Conservation (phyloP, 441 rosid genomes). For the Daphne laureola region DNA sequence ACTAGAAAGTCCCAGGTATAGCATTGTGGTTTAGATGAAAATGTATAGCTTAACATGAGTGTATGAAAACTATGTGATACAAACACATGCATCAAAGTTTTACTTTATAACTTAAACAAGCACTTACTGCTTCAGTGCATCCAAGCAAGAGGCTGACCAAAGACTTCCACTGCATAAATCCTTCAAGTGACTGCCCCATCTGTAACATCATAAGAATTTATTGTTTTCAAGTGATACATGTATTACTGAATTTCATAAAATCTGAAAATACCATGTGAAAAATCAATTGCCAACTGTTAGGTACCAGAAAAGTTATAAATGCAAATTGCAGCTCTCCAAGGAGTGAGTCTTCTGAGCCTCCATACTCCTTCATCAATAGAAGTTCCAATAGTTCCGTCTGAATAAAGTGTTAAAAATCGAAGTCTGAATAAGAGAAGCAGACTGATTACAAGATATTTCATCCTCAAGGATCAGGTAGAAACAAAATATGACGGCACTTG, state of each 20-base stretch:
- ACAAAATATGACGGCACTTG: conserved; percentile 8
- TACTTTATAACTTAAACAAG: conserved; percentile 1
- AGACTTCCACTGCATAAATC: conserved; percentile 88
- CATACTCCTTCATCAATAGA: conserved; percentile 47
- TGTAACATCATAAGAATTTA: conserved; percentile 27
- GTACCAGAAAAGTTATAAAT: conserved; percentile 81
- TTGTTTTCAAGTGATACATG: not conserved
- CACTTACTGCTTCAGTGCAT: conserved; percentile 77
- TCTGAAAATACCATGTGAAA: conserved; percentile 1
- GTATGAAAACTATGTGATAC: no score
- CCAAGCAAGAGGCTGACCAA: conserved; percentile 79
- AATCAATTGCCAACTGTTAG: conserved; percentile 10
- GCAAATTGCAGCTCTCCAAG: conserved; percentile 91
- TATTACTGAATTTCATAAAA: conserved; percentile 1
- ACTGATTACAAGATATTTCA: conserved; percentile 6
- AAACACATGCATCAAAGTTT: no score
- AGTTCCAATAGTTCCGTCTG: conserved; percentile 69
- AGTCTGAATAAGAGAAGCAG: conserved; percentile 4
- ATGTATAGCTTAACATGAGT: no score
- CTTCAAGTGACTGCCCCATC: conserved; percentile 95
- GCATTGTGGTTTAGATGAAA: no score
- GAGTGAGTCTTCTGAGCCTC: conserved; percentile 64
- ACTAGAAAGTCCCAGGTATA: no score
- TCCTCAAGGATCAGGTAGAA: conserved; percentile 3
- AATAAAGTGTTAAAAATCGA: conserved; percentile 10